A percentile compares a stretch with the other conserved stretches of the same genome.
Evolutionary conservation across 441 rosid species (phyloP).

Genomic region (Hura crepitans): DNA sequence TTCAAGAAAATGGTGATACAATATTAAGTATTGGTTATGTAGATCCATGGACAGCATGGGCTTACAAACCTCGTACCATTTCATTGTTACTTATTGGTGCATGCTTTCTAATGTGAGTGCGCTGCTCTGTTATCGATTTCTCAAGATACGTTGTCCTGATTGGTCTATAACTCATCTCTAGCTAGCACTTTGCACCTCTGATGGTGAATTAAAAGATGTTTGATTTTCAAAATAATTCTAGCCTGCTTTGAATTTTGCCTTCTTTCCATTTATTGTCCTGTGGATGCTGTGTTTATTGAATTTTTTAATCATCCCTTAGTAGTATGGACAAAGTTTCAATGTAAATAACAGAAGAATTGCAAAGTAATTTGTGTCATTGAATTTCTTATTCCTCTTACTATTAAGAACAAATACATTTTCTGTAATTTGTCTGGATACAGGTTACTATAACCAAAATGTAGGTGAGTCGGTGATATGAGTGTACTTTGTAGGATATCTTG

Average conservation of each 20-base stretch:
- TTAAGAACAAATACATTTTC: neutral
- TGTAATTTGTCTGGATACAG: neutral
- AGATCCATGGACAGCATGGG: conserved; percentile 99
- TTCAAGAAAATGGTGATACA: conserved; percentile 52
- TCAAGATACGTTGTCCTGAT: conserved; percentile 5
- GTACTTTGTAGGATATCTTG: neutral
- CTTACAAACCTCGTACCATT: conserved; percentile 95
- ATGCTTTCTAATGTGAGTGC: conserved; percentile 85
- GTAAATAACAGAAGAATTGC: neutral
- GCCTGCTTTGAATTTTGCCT: conserved; percentile 5
- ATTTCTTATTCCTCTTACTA: neutral
- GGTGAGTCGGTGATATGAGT: neutral
- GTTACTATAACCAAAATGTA: neutral
- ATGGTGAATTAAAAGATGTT: neutral
- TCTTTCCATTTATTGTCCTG: neutral
- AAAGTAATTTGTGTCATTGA: neutral
- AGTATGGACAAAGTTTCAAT: neutral
- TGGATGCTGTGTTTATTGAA: neutral
- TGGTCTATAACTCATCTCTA: neutral
- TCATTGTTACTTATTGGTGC: conserved; percentile 89
- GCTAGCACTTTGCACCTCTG: neutral
- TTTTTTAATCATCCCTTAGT: neutral
- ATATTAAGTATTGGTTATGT: conserved; percentile 42
- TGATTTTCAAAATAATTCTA: conserved; percentile 1
- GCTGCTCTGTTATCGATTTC: conserved; percentile 13